Evolutionary conservation across 441 rosid species (phyloP).

Genomic region (Euphorbia celastroides): DNA sequence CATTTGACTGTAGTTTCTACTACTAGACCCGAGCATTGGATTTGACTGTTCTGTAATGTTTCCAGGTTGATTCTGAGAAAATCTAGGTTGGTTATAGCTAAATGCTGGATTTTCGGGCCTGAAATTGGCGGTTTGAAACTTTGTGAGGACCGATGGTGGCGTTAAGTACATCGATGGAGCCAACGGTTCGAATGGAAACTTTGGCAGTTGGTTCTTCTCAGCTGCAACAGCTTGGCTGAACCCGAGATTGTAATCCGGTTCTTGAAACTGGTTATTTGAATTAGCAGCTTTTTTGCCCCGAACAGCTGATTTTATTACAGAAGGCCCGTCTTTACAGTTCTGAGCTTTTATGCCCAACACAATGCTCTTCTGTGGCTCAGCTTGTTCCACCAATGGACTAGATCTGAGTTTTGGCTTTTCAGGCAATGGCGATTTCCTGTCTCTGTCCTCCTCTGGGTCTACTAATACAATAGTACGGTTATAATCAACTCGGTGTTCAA

Average conservation of each 20-base stretch:
- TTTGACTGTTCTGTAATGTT: conserved; percentile 23
- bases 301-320: conserved; percentile 16
- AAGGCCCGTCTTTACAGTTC: conserved; percentile 22
- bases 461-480: conserved; percentile 24
- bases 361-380: conserved; percentile 30
- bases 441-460: conserved; percentile 16
- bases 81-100: conserved; percentile 29
- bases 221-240: conserved; percentile 19
- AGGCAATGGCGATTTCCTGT: conserved; percentile 15
- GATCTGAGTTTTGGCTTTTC: conserved; percentile 20
- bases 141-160: conserved; percentile 26
- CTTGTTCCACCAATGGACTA: conserved; percentile 17
- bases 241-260: conserved; percentile 16
- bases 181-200: conserved; percentile 24
- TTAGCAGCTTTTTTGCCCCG: conserved; percentile 28
- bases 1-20: conserved; percentile 23
- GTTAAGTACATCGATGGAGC: conserved; percentile 40
- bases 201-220: conserved; percentile 27
- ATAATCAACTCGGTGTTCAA: conserved; percentile 17
- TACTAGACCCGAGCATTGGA: conserved; percentile 28
- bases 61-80: conserved; percentile 24
- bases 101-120: conserved; percentile 28
- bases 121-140: conserved; percentile 18
- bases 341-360: conserved; percentile 39
- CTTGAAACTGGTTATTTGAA: conserved; percentile 15